These are phyloP conservation scores for Silene noctiflora DNA, from an alignment of 179 eudicot genomes.

Conservation along the genomic window DNA sequence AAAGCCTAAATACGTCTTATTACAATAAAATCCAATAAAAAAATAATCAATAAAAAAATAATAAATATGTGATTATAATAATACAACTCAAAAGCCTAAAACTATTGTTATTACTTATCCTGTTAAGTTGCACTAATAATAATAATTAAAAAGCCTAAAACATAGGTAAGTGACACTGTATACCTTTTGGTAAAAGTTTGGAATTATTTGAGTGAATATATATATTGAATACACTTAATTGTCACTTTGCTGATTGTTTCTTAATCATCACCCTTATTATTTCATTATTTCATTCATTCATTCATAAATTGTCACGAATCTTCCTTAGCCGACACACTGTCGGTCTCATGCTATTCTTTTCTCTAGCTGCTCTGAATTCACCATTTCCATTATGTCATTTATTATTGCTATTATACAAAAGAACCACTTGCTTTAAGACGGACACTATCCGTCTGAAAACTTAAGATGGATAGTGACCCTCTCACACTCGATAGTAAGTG, in stretches of 20 bases:
- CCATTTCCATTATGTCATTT: background rate
- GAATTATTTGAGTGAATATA: no score
- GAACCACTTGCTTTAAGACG: no score
- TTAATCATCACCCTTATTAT: slow-evolving; percentile 13
- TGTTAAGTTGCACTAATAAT: background rate
- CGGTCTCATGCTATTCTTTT: slow-evolving; percentile 23
- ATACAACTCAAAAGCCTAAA: background rate
- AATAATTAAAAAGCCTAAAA: background rate
- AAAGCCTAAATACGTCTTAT: background rate
- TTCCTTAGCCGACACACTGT: slow-evolving; percentile 23
- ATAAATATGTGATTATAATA: no score
- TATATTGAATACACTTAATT: background rate
- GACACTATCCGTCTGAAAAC: no score
- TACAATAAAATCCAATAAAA: no score
- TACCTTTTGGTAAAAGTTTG: no score
- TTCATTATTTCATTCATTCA: slow-evolving; percentile 9
- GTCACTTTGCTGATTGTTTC: slow-evolving; percentile 3
- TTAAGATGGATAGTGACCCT: no score
- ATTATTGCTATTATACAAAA: background rate
- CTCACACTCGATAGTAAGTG: no score
- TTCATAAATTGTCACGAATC: background rate
- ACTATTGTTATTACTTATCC: background rate
- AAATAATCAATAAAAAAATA: no score
- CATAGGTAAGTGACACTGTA: background rate
- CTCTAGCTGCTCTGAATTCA: slow-evolving; percentile 5